Base-by-base conservation (phyloP, 2,329 filamentous ascomycete genomes). In the Beauveria varroae region DNA sequence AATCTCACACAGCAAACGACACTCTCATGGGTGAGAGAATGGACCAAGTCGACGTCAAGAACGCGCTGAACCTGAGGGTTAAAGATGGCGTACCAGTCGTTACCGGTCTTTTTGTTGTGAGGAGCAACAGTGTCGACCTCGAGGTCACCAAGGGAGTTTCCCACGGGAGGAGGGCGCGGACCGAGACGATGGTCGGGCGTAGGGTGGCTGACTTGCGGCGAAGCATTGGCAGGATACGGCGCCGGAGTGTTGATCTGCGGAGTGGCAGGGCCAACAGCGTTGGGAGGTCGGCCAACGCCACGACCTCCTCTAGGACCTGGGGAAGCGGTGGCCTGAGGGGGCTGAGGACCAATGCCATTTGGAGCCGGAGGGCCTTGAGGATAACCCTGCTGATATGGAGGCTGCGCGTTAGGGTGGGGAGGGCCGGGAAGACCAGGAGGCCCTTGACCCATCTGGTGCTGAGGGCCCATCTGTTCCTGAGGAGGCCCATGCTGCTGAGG, bases 1-100 rank as follows among this genome's bases (percentile, higher is more conserved):
- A 99, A 99, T 62, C 95, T 86, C 41, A 99, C 95, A 73, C 95
- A 99, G 82, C 95, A 99, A 1, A 99, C 95, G 3, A 99, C 95
- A 69, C 93, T 98, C 72, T 96, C 91, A 71, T 99, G 95, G 63
- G 86, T 85, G 58, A 99, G 83, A 61, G 92, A 96, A 77, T 98
- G 95, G 53, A 97, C 88, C 44, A 99, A 82, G 66, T 97, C 92
- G 59, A 99, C 92, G 71, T 99, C 95, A 57, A 99, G 80, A 57
- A 92, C 86, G 63, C 95, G 91, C 64, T 90, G 91, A 43, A 97
- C 89, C 62, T 88, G 85, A 50, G 93, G 92, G 76, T 99, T 97
- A 82, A 97, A 99, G 66, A 98, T 90, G 50, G 91, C 93, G 72
- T 96, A 96, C 95, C 95, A 99, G 73, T 98, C 95, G 50, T 85